Percentiles rank a stretch among this genome's conserved stretches.
These are phyloP conservation scores for Chlorophyllum brunneum DNA, from an alignment of 768 basidiomycete genomes.

Conservation along the genomic window DNA sequence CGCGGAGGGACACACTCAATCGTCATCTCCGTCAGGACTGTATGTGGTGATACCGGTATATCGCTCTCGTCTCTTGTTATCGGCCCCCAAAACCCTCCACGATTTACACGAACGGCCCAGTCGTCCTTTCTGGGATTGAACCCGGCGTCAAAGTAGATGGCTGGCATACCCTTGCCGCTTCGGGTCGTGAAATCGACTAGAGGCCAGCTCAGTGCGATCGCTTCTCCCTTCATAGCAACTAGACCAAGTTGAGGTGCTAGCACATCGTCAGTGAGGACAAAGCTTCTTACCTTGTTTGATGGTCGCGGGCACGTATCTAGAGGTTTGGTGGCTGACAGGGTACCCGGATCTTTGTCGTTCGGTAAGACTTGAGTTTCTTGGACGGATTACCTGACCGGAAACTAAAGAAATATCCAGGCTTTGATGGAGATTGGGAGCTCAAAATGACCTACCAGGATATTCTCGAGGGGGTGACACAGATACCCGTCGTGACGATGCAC, in stretches of 20 bases:
- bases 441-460: constrained; percentile 3
- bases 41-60: constrained; percentile 40
- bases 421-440: not conserved
- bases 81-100: constrained; percentile 19
- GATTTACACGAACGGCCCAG: constrained; percentile 20
- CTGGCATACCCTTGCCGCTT: constrained; percentile 26
- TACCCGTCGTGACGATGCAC: not conserved
- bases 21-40: constrained; percentile 42
- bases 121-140: constrained; percentile 33
- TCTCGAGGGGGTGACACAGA: constrained; percentile 8
- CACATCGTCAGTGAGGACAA: not conserved
- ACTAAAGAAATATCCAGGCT: not conserved
- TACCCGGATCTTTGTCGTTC: constrained; percentile 2
- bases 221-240: constrained; percentile 37
- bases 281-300: constrained; percentile 21
- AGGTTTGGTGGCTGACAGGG: constrained; percentile 4
- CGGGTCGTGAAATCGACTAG: constrained; percentile 36
- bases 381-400: not conserved
- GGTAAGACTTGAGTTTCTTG: constrained; percentile 13
- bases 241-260: not conserved
- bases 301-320: constrained; percentile 27
- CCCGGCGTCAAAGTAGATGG: constrained; percentile 47
- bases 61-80: constrained; percentile 35
- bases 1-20: constrained; percentile 24
- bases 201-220: constrained; percentile 45